These are phyloP conservation scores for Amanita subjunquillea DNA, from an alignment of 768 basidiomycete species.

Conservation along the genomic window DNA sequence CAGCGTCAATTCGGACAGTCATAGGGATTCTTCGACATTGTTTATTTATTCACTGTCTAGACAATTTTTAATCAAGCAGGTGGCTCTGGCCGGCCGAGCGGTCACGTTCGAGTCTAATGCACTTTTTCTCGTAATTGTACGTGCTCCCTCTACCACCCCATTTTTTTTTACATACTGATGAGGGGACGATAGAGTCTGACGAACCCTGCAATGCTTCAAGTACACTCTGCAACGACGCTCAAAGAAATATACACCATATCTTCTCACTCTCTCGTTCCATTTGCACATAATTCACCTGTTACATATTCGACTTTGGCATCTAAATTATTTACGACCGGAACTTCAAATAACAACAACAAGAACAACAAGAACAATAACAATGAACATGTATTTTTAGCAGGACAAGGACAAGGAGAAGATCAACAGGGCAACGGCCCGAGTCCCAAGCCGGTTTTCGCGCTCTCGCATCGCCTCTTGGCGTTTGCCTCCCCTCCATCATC, in stretches of 20 bases:
- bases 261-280: constrained; percentile 34
- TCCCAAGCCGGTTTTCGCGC: constrained; percentile 45
- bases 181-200: constrained; percentile 39
- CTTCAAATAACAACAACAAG: constrained; percentile 15
- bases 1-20: constrained; percentile 7
- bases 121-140: constrained; percentile 47
- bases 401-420: not conserved
- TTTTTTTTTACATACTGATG: not conserved
- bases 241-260: constrained; percentile 39
- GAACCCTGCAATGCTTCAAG: constrained; percentile 40
- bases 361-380: not conserved
- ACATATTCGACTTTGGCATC: constrained; percentile 11
- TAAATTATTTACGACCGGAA: constrained; percentile 8
- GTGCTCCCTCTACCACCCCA: constrained; percentile 14
- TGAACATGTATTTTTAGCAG: constrained; percentile 5
- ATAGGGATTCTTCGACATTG: constrained; percentile 12
- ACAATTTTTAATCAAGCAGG: constrained; percentile 40
- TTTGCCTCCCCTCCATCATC: constrained; percentile 26
- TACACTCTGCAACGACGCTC: constrained; percentile 48
- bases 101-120: constrained; percentile 34
- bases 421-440: not conserved
- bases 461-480: constrained; percentile 55
- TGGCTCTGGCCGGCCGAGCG: constrained; percentile 30
- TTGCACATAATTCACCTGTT: constrained; percentile 21
- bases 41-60: constrained; percentile 21